Conservation (phyloP, 192 early-diverging fungal genomes). For the Hyaloraphidium curvatum region DNA sequence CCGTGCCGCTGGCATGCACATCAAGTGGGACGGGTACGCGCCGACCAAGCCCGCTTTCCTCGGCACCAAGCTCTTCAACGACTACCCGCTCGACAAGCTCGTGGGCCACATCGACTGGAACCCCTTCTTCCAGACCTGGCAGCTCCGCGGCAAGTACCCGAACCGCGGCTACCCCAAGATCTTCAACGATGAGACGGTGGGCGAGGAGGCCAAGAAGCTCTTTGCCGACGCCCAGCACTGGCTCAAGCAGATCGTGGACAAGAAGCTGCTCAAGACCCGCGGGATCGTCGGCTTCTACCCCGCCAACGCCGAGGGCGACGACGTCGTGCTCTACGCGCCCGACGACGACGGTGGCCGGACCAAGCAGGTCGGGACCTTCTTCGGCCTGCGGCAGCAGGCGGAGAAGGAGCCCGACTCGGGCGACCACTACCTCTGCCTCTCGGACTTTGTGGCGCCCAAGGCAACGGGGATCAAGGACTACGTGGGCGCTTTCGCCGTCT, state of each 20-base stretch:
- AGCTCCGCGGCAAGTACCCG: constrained; percentile 84
- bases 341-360: constrained; percentile 50
- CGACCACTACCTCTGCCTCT: constrained; percentile 73
- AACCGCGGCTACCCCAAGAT: constrained; percentile 94
- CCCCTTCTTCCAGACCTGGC: constrained; percentile 97
- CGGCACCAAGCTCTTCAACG: constrained; percentile 46
- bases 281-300: constrained; percentile 79
- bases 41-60: constrained; percentile 65
- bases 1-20: constrained; percentile 33
- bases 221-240: constrained; percentile 68
- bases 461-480: constrained; percentile 57
- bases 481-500: constrained; percentile 77
- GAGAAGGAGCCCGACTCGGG: constrained; percentile 42
- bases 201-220: constrained; percentile 66
- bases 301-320: constrained; percentile 72
- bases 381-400: constrained; percentile 64
- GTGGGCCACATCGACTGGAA: constrained; percentile 92
- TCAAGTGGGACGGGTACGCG: constrained; percentile 50
- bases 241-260: constrained; percentile 57
- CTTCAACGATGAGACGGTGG: constrained; percentile 86
- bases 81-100: constrained; percentile 54
- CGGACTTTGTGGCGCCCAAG: constrained; percentile 82
- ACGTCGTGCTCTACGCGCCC: constrained; percentile 46
- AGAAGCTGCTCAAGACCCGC: constrained; percentile 47
- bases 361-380: constrained; percentile 49